A percentile compares a stretch with the other conserved stretches of the same genome.
These are phyloP conservation scores for Auricularia auricula-judae DNA, from an alignment of 768 basidiomycete species.

Conservation along the genomic window DNA sequence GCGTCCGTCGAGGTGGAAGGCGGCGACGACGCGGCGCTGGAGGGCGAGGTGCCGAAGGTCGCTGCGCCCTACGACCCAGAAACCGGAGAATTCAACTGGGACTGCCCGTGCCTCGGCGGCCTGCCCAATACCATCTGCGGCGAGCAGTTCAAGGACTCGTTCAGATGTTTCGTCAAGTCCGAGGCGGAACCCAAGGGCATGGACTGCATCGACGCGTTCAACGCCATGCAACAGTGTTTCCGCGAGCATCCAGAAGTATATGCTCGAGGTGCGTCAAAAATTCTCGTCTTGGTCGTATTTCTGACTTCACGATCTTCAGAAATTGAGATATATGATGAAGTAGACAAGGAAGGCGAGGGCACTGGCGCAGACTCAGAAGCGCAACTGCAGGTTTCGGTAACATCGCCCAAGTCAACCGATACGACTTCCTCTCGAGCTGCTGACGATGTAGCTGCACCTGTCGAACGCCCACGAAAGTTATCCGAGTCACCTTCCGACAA, in stretches of 20 bases:
- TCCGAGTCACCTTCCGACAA: no score
- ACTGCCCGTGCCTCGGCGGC: constrained; percentile 96
- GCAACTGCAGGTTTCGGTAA: background rate
- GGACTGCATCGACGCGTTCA: constrained; percentile 96
- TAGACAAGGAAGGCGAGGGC: background rate
- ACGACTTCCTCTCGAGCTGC: background rate
- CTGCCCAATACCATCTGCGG: constrained; percentile 99
- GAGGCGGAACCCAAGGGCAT: constrained; percentile 96
- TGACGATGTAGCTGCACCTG: no score
- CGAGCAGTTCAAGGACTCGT: constrained; percentile 83
- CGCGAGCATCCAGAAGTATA: constrained; percentile 93
- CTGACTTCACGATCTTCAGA: background rate
- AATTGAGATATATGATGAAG: background rate
- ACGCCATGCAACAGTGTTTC: constrained; percentile 97
- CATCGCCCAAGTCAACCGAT: background rate
- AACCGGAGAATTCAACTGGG: constrained; percentile 99
- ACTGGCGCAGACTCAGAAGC: background rate
- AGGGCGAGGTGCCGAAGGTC: background rate
- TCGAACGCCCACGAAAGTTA: no score
- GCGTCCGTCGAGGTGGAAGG: constrained; percentile 5
- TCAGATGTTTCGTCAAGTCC: constrained; percentile 92
- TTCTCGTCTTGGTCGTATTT: background rate
- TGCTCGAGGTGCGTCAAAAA: constrained; percentile 60
- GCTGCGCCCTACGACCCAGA: constrained; percentile 67
- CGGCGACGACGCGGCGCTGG: constrained; percentile 10